phyloP scores from a whole-genome alignment of 2,329 filamentous ascomycete genomes.

The Xylogone sp. region DNA sequence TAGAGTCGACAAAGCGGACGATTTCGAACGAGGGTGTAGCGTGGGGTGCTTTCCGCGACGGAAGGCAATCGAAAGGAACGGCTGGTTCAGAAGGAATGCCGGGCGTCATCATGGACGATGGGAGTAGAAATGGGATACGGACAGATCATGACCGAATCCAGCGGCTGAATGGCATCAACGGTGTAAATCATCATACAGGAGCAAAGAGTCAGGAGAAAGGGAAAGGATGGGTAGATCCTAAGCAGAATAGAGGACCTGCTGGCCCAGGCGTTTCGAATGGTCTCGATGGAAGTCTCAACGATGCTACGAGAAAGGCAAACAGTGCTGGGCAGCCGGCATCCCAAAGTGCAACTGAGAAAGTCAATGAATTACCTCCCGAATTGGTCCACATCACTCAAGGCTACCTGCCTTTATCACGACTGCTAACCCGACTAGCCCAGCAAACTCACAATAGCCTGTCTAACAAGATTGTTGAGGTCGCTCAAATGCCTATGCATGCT shows the following conservation, averaged over 20 bases:
- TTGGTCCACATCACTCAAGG: conserved; percentile 69
- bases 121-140: conserved; percentile 47
- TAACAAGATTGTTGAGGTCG: conserved; percentile 66
- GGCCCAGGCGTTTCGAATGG: conserved; percentile 23
- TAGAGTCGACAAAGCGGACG: conserved; percentile 27
- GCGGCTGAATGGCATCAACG: conserved; percentile 41
- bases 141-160: conserved; percentile 52
- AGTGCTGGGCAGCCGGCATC: conserved; percentile 14
- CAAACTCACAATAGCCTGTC: conserved; percentile 76
- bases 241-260: conserved; percentile 22
- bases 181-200: conserved; percentile 25
- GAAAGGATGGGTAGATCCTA: conserved; percentile 21
- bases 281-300: conserved; percentile 19
- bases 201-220: conserved; percentile 33
- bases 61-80: conserved; percentile 18
- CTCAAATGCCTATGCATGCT: conserved; percentile 59
- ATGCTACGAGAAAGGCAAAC: conserved; percentile 13
- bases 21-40: conserved; percentile 21
- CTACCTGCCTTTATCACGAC: conserved; percentile 70
- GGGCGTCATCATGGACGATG: conserved; percentile 54
- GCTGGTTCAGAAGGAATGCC: conserved; percentile 39
- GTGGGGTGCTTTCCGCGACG: conserved; percentile 21
- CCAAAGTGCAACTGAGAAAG: conserved; percentile 31
- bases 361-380: conserved; percentile 58
- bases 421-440: conserved; percentile 78